A percentile compares a stretch with the other conserved stretches of the same genome.
Conservation (phyloP, 305 asterid species). For the Stenogyne calaminthoides region DNA sequence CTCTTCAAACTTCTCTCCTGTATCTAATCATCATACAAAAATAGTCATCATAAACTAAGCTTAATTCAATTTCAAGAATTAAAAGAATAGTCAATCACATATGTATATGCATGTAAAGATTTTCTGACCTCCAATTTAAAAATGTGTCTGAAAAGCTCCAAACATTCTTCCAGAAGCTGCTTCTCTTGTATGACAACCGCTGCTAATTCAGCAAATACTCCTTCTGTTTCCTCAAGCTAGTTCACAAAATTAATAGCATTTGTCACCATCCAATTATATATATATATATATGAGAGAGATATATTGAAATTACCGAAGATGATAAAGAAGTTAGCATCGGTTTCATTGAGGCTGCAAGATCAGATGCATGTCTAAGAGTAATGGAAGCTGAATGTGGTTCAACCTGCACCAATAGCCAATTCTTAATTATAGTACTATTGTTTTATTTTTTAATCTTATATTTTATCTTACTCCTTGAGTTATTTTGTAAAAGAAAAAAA, state of each 20-base stretch:
- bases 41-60: background rate
- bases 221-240: constrained; percentile 48
- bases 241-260: background rate
- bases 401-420: constrained; percentile 42
- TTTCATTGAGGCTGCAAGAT: constrained; percentile 54
- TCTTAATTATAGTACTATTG: background rate
- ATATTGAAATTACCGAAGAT: constrained; percentile 41
- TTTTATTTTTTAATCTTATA: background rate
- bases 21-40: constrained; percentile 38
- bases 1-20: constrained; percentile 72
- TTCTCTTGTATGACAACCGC: constrained; percentile 65
- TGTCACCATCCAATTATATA: background rate
- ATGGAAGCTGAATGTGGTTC: constrained; percentile 46
- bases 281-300: too few relatives aligned
- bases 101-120: background rate
- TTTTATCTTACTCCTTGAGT: background rate
- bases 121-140: constrained; percentile 59
- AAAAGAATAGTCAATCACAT: background rate
- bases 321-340: constrained; percentile 42
- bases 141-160: constrained; percentile 61
- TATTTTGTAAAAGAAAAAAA: background rate
- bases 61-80: background rate
- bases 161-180: constrained; percentile 71
- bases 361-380: constrained; percentile 55
- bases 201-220: constrained; percentile 53